phyloP scores from a whole-genome alignment of 2,329 filamentous ascomycete genomes.

The Epichloe baconii region DNA sequence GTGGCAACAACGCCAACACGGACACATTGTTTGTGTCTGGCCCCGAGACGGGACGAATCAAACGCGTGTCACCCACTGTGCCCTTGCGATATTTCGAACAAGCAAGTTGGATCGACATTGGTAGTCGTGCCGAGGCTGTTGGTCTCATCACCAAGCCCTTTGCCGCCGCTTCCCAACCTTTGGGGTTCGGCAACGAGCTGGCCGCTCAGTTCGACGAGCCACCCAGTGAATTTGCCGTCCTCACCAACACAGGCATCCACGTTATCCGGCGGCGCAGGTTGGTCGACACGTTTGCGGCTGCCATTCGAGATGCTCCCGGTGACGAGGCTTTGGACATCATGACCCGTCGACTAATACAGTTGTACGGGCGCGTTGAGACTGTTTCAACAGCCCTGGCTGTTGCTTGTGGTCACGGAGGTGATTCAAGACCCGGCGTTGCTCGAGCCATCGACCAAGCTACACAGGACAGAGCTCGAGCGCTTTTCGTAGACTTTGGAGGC shows the following conservation, averaged over 20 bases:
- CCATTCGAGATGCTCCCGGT: constrained; percentile 59
- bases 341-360: constrained; percentile 68
- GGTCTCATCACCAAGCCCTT: constrained; percentile 65
- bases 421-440: constrained; percentile 55
- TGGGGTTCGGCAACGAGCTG: constrained; percentile 87
- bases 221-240: constrained; percentile 71
- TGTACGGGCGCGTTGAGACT: constrained; percentile 80
- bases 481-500: constrained; percentile 87
- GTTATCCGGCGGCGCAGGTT: constrained; percentile 71
- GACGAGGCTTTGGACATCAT: constrained; percentile 73
- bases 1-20: constrained; percentile 43
- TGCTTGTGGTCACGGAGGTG: constrained; percentile 83
- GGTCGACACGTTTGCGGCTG: constrained; percentile 81
- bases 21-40: constrained; percentile 73
- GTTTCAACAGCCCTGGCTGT: constrained; percentile 86
- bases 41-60: constrained; percentile 78
- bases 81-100: constrained; percentile 60
- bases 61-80: constrained; percentile 39
- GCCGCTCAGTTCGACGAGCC: constrained; percentile 88
- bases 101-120: constrained; percentile 65
- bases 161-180: constrained; percentile 50
- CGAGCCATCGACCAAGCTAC: constrained; percentile 76
- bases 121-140: constrained; percentile 62
- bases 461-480: constrained; percentile 69
- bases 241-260: constrained; percentile 85